Base-by-base conservation (phyloP, 129 eudicot species). In the Dittrichia graveolens region DNA sequence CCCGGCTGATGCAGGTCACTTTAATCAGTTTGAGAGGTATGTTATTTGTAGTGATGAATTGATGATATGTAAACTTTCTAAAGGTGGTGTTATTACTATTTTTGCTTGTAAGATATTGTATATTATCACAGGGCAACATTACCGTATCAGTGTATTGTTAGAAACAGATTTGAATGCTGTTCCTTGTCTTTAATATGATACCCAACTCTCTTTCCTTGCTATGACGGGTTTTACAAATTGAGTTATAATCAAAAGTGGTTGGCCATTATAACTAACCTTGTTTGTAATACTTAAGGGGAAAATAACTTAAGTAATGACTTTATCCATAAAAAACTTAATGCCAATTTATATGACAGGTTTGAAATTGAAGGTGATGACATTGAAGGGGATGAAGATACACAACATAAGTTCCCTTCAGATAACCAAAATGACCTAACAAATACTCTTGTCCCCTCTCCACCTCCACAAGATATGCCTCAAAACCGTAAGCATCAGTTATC, bases 1-100 rank as follows among this genome's bases (percentile, higher is more conserved):
- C 80, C 91, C 76, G 77, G 83, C 87, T 56, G 93, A 81, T 40
- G 64, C 85, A 53, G 71, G 69, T 61, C 61, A 47, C 7, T 83
- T 71, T 80, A 83, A 83, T 67, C 94, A 80, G 58, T 95, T 88
- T 80, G 99, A 95, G 69, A 84, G 99, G 99, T 95, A 75, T 52
- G 49, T 61, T 65, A 24, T 41, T 43, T 11, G 59, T 53, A 52
- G 16, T 43, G 73, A 54, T 67, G 14, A 24, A 24, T 0, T 24
- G 31, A 24, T 24, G 70, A 35, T 62, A 63, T 10, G 12, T 18
- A 41, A 19, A 24, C 42, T 66, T 72, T 47, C 52, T 14, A 65
- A 48, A 75, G 11, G 18, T 74, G 55, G 19, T 53, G 53, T 7
- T 52, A 39, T 39, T 56, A 66, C 13, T 18, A 50, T 44, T 73